A percentile compares a stretch with the other conserved stretches of the same genome.
phyloP scores from a whole-genome alignment of 225 moss, liverwort and hornwort species.

The Physcomitrellopsis africana region DNA sequence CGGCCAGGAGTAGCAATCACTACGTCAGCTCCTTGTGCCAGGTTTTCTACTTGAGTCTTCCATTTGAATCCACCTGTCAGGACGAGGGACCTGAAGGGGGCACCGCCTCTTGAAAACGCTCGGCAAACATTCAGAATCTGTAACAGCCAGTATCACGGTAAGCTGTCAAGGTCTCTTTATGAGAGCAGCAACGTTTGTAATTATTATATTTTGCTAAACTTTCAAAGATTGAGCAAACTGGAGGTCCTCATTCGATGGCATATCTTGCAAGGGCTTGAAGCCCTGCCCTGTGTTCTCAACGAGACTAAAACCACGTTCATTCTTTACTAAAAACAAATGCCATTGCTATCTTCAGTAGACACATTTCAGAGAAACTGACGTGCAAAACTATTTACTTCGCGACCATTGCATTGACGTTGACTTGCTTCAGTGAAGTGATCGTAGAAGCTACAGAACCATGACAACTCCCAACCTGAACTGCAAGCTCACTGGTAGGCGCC shows the following conservation, averaged over 20 bases:
- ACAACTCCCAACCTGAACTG: constrained; percentile 71
- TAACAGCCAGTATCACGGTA: constrained; percentile 8
- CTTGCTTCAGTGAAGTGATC: neutral
- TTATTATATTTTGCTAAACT: constrained; percentile 1
- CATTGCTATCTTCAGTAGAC: neutral
- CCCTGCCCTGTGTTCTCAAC: neutral
- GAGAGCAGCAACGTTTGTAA: neutral
- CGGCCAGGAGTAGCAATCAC: constrained; percentile 97
- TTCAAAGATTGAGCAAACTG: neutral
- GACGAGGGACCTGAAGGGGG: constrained; percentile 84
- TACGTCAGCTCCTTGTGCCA: constrained; percentile 82
- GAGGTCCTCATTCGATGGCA: constrained; percentile 3
- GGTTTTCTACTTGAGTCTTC: constrained; percentile 97
- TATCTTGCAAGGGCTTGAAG: neutral
- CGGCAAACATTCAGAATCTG: constrained; percentile 89
- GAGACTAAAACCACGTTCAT: neutral
- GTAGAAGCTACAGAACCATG: constrained; percentile 3
- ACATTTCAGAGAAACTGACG: neutral
- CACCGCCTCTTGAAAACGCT: constrained; percentile 80
- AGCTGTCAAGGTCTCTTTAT: constrained; percentile 7
- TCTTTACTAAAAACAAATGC: neutral
- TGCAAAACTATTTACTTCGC: constrained; percentile 5
- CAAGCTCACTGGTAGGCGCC: constrained; percentile 97
- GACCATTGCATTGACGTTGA: neutral
- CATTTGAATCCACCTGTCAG: constrained; percentile 98